These are phyloP conservation scores for Primulina tabacum DNA, from an alignment of 257 asterid species.

Conservation along the genomic window DNA sequence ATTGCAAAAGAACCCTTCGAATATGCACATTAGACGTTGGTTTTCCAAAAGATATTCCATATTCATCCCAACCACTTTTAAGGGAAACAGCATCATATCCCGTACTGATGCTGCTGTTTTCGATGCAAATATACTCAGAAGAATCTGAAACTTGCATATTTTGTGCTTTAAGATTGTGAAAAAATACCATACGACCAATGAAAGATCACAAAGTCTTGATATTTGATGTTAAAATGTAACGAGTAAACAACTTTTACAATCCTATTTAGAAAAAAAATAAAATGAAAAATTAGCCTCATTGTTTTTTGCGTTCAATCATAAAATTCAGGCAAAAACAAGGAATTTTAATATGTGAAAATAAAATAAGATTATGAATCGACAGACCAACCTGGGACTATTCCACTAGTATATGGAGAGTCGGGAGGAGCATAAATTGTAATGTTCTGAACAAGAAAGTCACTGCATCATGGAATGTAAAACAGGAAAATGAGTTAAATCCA, in stretches of 20 bases:
- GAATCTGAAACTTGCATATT: conserved; percentile 61
- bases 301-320: background rate
- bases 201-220: background rate
- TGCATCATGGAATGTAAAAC: conserved; percentile 37
- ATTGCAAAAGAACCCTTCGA: conserved; percentile 43
- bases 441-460: conserved; percentile 87
- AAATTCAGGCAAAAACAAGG: conserved; percentile 1
- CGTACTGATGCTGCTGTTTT: conserved; percentile 79
- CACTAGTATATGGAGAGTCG: conserved; percentile 76
- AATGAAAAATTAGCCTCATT: too few relatives aligned
- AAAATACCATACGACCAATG: background rate
- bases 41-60: conserved; percentile 66
- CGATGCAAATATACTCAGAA: conserved; percentile 73
- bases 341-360: background rate
- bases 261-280: background rate
- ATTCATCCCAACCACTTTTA: conserved; percentile 99
- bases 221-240: background rate
- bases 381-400: conserved; percentile 84
- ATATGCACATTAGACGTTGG: conserved; percentile 67
- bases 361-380: background rate
- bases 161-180: conserved; percentile 11
- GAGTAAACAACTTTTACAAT: background rate
- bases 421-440: conserved; percentile 73
- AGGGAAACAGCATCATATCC: conserved; percentile 75
- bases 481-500: background rate